Conservation (phyloP, 345 rosid genomes). For the Arabidopsis thaliana region TAIR10.1 NC_003074.8:20775501-20776000, state of each 20-base stretch:
- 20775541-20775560: no score
- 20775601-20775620: no score
- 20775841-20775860: constrained; percentile 42
- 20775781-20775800: constrained; percentile 35
- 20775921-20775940: constrained; percentile 16
- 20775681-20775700: constrained; percentile 7
- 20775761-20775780: constrained; percentile 38
- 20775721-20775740: neutral
- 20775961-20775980: no score
- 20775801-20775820: constrained; percentile 39
- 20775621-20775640: no score
- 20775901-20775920: constrained; percentile 16
- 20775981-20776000: neutral
- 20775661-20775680: neutral
- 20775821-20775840: constrained; percentile 27
- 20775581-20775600: neutral
- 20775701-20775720: constrained; percentile 14
- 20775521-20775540: no score
- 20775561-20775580: no score
- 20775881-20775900: neutral
- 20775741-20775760: neutral
- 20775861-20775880: constrained; percentile 17
- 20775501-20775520: no score
- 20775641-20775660: neutral
- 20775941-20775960: constrained; percentile 5